Evolutionary conservation across 2,329 filamentous ascomycete genomes (phyloP), one percentile per base, ranked within the genome.

Genomic region (Geoglossum cookeanum): DNA sequence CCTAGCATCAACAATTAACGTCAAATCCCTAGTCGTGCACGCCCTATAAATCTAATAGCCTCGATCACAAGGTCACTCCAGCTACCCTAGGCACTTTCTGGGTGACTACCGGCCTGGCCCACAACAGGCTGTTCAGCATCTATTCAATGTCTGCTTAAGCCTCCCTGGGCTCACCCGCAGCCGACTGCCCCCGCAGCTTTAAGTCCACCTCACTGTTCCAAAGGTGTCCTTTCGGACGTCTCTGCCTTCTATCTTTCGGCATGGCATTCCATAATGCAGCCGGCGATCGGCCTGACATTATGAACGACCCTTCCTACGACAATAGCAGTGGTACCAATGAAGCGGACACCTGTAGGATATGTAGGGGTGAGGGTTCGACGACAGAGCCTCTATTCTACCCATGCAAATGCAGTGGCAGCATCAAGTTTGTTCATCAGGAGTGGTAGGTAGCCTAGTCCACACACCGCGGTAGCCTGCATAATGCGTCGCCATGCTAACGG

Each of bases 341-440:
- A 57, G 76, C 78, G 58, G 87, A 94, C 66, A 94, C 89, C n/a
- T 98, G 92, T 74, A 84, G 92, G 60, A 98, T 98, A 75, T 98
- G 92, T 71, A 81, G 94, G 63, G 88, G 87, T 56, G 94, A 98
- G 70, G 88, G 80, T 57, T 86, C 85, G 1, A 70, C 77, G 3
- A 79, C 86, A 3, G 92, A 97, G 67, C 89, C 88, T 59, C 78
- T 98, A 44, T 98, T 95, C 74, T 92, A 94, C 67, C 92, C 92
- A 4, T 98, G 92, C 82, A 96, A 96, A 75, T 98, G 92, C 74
- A 96, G 88, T 67, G 92, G 92, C 58, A 97, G 91, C 72, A 98
- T 98, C 73, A 96, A 95, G 73, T 95, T 85, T 66, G 92, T 98
- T 60, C 92, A 98, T 69, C 92, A 98, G 71, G 87, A 94, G 68